Percentiles rank a stretch among this genome's conserved stretches.
Evolutionary conservation across 2,329 filamentous ascomycete species (phyloP).

Genomic region (Clonostachys solani): DNA sequence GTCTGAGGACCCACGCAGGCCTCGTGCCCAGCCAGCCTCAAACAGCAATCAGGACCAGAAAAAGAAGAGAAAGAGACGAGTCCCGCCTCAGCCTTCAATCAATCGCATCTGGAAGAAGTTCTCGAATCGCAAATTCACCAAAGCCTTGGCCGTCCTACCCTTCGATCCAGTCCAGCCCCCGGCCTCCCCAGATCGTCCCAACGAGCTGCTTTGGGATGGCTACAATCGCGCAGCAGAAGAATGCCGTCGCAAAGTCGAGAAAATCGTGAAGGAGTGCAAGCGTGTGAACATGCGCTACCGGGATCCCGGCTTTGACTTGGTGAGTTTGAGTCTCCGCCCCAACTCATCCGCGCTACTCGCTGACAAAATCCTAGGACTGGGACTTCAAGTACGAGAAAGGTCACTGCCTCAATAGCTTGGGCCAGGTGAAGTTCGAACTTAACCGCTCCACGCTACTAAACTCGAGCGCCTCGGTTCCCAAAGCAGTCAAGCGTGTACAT

Average conservation of each 20-base stretch:
- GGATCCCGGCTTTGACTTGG: conserved; percentile 57
- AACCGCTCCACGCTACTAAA: conserved; percentile 36
- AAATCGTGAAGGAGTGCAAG: conserved; percentile 62
- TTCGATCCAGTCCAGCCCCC: conserved; percentile 54
- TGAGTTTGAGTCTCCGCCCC: conserved; percentile 20
- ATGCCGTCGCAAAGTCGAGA: conserved; percentile 57
- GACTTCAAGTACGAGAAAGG: conserved; percentile 64
- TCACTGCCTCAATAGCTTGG: conserved; percentile 49
- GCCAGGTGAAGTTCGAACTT: conserved; percentile 46
- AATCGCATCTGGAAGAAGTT: conserved; percentile 64
- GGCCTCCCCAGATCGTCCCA: conserved; percentile 45
- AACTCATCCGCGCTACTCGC: conserved; percentile 9
- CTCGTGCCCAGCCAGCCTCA: conserved; percentile 23
- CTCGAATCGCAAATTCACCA: conserved; percentile 55
- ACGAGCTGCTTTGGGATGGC: conserved; percentile 54
- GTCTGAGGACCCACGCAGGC: conserved; percentile 39
- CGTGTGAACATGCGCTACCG: conserved; percentile 78
- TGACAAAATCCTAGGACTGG: conserved; percentile 42
- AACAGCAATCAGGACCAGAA: conserved; percentile 26
- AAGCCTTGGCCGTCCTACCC: conserved; percentile 61
- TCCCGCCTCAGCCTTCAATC: conserved; percentile 61
- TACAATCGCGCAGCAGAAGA: conserved; percentile 62
- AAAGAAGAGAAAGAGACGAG: conserved; percentile 55
- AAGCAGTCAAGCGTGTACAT: conserved; percentile 70
- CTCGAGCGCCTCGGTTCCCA: conserved; percentile 52